Evolutionary conservation across 495 filamentous ascomycete genomes (phyloP), one percentile per base, ranked within the genome.

Genomic region (Tuber melanosporum): DNA sequence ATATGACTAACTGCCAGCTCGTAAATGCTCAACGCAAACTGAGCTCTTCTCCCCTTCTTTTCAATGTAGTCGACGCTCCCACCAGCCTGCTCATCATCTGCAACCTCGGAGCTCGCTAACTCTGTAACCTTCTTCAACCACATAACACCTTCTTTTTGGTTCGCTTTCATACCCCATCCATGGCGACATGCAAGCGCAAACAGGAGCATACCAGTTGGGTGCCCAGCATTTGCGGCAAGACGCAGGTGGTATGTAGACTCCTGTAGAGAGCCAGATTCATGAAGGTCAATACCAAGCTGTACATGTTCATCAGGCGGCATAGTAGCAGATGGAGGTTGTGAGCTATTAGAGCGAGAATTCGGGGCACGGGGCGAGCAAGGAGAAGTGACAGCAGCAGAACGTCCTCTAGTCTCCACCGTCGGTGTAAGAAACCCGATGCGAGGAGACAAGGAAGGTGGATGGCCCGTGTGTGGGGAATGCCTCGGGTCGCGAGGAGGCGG

Each of bases 141-240:
- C 81, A 89, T 89, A 3, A 98, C 92, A 14, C 92, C 96, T 85
- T 99, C 95, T 47, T 87, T 87, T 79, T 91, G 93, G 83, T 97
- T 97, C 26, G 93, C 89, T 26, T 93, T 90, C 93, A 98, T 97
- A 15, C 95, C 95, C 95, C 95, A 99, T 43, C 95, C 95, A 83
- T 98, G 95, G n/a, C 96, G 90, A 83, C 94, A 97, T 46, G 95
- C 96, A 62, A 99, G 88, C 8, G 95, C 96, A 84, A 97, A 99
- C 14, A 98, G 87, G 9, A 99, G 87, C 95, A 99, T 99, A 19
- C 90, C 95, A 0, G 94, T 97, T 0, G 95, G 94, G 73, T 95
- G 90, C 19, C 92, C 91, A 62, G 91, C 90, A 79, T 91, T 91
- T 3, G 95, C 96, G 8, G 95, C 95, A 81, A 97, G 89, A 15